Evolutionary conservation across 2,329 filamentous ascomycete genomes (phyloP), one percentile per base, ranked within the genome.

Genomic region (Colletotrichum nymphaeae): DNA sequence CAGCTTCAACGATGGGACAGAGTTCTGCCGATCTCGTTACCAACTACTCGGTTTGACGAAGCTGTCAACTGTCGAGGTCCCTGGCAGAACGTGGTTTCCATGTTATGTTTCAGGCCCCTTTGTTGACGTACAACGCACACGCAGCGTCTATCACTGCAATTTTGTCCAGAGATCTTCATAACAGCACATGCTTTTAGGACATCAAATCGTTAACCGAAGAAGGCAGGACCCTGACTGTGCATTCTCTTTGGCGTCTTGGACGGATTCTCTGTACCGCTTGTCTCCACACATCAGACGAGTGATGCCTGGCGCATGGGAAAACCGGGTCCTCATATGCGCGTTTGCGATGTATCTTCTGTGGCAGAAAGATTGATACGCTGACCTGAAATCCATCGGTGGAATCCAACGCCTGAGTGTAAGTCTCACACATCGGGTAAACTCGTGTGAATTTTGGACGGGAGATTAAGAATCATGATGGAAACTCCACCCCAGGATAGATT

Each of bases 201-300:
- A 65, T 30, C 49, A 53, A 24, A 57, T 19, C 46, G 16, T 62
- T 49, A 14, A 37, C 55, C 62, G 9, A 71, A 70, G 46, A 28
- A 70, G 71, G 70, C 55, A 70, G 46, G 67, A 73, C 70, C 70
- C 70, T 66, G 67, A 57, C 42, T 52, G 55, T 57, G 63, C 67
- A 69, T 73, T 49, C 19, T 49, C 42, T 22, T 49, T 22, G 42
- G 42, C 42, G 46, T 65, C 28, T 60, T 66, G 35, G 67, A 62
- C 60, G 49, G 60, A 66, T 66, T 22, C 32, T 52, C 46, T 35
- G 11, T 49, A 26, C 62, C 56, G 28, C 26, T 6, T 19, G 28
- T 26, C 59, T 63, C 71, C 71, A 66, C 71, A 63, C 16, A 24
- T 65, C 62, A 46, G 62, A 46, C 28, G 60, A 73, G 24, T 28